Base-by-base conservation (phyloP, 176 grass and related monocot species). In the Oryza longistaminata region DNA sequence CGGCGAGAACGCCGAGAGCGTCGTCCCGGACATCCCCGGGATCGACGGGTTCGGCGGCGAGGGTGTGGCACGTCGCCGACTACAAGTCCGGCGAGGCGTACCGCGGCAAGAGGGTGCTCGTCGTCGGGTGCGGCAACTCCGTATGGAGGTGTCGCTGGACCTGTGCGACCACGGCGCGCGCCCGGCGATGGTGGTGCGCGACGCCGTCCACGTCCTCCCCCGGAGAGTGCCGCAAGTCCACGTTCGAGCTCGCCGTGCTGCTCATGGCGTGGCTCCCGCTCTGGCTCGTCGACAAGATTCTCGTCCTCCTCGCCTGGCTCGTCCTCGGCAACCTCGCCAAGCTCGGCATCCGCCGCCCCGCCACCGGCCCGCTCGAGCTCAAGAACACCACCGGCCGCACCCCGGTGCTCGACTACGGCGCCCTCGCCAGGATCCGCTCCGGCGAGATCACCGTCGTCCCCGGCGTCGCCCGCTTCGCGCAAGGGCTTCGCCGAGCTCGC, bases 121-220 rank as follows among this genome's bases (percentile, higher is more conserved):
- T 97, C 0, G 90, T 97, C 2, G 95, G 95, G 17, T 94, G 95
- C 33, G 95, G 95, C 0, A 97, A 97, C 90, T 97, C 95, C n/a
- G 95, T 0, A 97, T 97, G 92, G 95, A 97, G 78, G 84, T 97
- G 9, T 97, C 92, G 24, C 92, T 97, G 3, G 95, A 97, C 76
- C 92, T 97, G 35, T 77, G 79, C 74, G 90, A 94, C 15, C 79
- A 97, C 66, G 88, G 88, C 3, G 83, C 90, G 0, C 68, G 70
- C 14, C 95, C 95, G 0, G 45, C 88, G 31, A 97, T 97, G 92
- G 95, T 94, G 6, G 92, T 97, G 43, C 95, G 95, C 46, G 88
- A 97, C 58, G 71, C 92, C 19, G 95, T 97, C 8, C 95, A 97
- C 55, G 95, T 97, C 1, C 83, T 97, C 0, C 95, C 92, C 0